A percentile compares a stretch with the other conserved stretches of the same genome.
phyloP scores from a whole-genome alignment of 2,329 filamentous ascomycete genomes.

The Leptodontidium sp. region DNA sequence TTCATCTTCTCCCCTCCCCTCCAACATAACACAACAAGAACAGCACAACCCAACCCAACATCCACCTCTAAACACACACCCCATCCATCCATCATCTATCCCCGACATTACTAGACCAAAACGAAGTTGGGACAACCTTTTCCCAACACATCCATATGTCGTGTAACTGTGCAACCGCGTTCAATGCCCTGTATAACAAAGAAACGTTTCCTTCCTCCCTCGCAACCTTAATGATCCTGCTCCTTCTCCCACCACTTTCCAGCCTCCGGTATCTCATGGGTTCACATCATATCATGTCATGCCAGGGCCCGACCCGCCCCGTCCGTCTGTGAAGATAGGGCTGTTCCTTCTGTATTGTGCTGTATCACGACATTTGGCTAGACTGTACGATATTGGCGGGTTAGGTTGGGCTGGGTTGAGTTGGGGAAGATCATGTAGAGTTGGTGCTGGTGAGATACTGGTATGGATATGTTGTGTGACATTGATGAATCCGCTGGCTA shows the following conservation, averaged over 20 bases:
- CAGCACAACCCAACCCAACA: not conserved
- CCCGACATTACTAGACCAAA: too few species aligned
- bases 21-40: too few species aligned
- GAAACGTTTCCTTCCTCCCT: too few species aligned
- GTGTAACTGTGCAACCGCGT: not conserved
- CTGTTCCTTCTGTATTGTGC: not conserved
- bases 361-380: not conserved
- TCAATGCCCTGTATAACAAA: not conserved
- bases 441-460: not conserved
- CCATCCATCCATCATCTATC: too few species aligned
- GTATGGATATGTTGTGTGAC: not conserved
- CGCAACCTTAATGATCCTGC: not conserved
- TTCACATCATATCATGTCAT: not conserved
- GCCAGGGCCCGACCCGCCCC: constrained; percentile 1
- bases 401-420: not conserved
- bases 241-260: not conserved
- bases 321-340: not conserved
- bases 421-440: not conserved
- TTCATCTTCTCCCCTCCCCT: too few species aligned
- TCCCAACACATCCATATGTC: not conserved
- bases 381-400: too few species aligned
- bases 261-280: not conserved
- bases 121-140: constrained; percentile 12
- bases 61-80: not conserved
- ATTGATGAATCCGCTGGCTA: not conserved